Conservation (phyloP, 2,329 filamentous ascomycete species). For the Botryotinia globosa region DNA sequence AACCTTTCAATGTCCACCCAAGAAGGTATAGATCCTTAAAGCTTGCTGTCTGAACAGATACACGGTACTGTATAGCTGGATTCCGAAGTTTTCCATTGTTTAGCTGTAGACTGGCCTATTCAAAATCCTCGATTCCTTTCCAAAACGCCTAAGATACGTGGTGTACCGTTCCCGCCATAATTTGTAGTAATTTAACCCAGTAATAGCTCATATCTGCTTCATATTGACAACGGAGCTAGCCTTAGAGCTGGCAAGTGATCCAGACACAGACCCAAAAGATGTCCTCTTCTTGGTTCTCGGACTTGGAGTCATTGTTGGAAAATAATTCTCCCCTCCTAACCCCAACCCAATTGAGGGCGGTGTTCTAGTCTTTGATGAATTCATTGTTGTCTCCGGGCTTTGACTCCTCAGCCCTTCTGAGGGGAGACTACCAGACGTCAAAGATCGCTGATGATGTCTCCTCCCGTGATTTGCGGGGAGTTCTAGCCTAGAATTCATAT, state of each 20-base stretch:
- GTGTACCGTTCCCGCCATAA: conserved; percentile 15
- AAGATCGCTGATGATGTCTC: conserved; percentile 47
- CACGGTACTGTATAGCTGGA: too few species aligned
- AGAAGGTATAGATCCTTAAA: background rate
- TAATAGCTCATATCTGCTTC: conserved; percentile 27
- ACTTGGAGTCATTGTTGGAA: conserved; percentile 24
- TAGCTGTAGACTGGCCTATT: background rate
- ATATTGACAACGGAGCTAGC: conserved; percentile 31
- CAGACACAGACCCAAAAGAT: conserved; percentile 23
- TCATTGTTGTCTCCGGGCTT: conserved; percentile 40
- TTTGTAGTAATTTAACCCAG: conserved; percentile 15
- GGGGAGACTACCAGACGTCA: conserved; percentile 32
- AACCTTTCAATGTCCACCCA: background rate
- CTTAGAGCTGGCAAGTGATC: conserved; percentile 32
- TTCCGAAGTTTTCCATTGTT: background rate
- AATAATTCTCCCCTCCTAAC: conserved; percentile 27
- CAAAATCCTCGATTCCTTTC: background rate
- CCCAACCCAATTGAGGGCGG: conserved; percentile 39
- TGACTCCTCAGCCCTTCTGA: conserved; percentile 29
- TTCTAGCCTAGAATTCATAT: conserved; percentile 52
- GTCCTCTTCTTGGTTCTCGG: conserved; percentile 26
- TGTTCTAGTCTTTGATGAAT: conserved; percentile 50
- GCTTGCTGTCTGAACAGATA: background rate
- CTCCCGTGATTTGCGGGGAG: conserved; percentile 45
- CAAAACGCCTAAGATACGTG: conserved; percentile 8